Percentiles rank a stretch among this genome's conserved stretches.
phyloP scores from a whole-genome alignment of 495 filamentous ascomycete species.

The Penicillium cinerascens region DNA sequence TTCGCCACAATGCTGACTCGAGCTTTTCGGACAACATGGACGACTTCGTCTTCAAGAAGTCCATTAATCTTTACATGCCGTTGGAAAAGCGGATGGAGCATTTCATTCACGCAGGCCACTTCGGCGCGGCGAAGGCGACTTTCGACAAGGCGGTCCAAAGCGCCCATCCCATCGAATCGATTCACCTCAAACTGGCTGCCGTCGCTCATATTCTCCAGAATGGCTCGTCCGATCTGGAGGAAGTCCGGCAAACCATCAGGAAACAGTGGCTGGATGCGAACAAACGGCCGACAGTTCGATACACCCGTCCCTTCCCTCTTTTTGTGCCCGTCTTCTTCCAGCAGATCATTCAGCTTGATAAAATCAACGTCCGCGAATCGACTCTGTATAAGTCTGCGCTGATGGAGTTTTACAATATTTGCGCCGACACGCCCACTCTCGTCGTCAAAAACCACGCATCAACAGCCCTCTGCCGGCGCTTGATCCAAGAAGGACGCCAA shows the following conservation, averaged over 20 bases:
- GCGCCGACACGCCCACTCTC: constrained; percentile 26
- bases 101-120: constrained; percentile 36
- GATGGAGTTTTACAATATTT: constrained; percentile 40
- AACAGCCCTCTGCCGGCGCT: constrained; percentile 22
- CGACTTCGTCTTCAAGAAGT: constrained; percentile 23
- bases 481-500: constrained; percentile 24
- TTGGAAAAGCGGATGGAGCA: constrained; percentile 38
- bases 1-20: constrained; percentile 13
- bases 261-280: constrained; percentile 23
- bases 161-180: constrained; percentile 26
- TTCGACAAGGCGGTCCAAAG: constrained; percentile 27
- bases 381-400: constrained; percentile 36
- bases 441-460: constrained; percentile 37
- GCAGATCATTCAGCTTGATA: constrained; percentile 29
- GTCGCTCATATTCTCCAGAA: constrained; percentile 36
- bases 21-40: constrained; percentile 26
- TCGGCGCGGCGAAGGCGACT: constrained; percentile 23
- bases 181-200: constrained; percentile 37
- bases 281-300: constrained; percentile 4
- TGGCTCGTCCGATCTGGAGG: constrained; percentile 19
- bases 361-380: constrained; percentile 6
- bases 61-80: constrained; percentile 31
- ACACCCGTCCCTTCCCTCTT: constrained; percentile 15
- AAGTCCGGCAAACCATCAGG: constrained; percentile 32
- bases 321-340: constrained; percentile 40